Evolutionary conservation across 495 filamentous ascomycete species (phyloP), one percentile per base, ranked within the genome.

Genomic region (Podospora didyma): DNA sequence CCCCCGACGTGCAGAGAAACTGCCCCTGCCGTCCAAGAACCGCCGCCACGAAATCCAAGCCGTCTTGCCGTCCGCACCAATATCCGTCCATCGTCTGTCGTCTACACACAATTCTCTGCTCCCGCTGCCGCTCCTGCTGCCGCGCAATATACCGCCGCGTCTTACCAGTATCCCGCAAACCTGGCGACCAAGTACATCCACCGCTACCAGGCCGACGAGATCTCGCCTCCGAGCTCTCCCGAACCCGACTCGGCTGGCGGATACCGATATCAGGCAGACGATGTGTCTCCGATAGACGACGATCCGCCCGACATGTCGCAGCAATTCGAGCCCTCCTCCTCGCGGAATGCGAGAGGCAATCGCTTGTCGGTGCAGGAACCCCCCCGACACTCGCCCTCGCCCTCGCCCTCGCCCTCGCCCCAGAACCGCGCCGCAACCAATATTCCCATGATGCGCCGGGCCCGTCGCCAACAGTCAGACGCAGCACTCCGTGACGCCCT

Each of bases 201-300:
- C 49, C 64, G 67, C 44, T 63, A 67, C 58, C 67, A 67, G 31
- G 62, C 57, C 58, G 73, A 63, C 21, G 67, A 73, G 20, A 71
- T 79, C 66, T 78, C 75, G 34, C 76, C 76, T 47, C 76, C 76
- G 10, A 79, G 76, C 69, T 79, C 76, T 42, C 75, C 76, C 35
- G 76, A 77, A 64, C 66, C 62, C 1, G 64, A 65, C 19, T 60
- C 59, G 24, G 42, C 14, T 16, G 56, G 24, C 14, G 56, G 57
- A 49, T 42, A 46, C 47, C 63, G 62, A 64, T 55, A 64, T 59
- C 44, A 67, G 61, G 65, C 61, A 39, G 75, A 80, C 50, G 75
- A 80, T 51, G 78, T 82, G 19, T 82, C 79, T 37, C 79, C 79
- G 22, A 80, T 82, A 23, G 78, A 82, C 54, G 77, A 80, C 54